These are phyloP conservation scores for Chenopodium album DNA, from an alignment of 148 eudicot species.

Conservation along the genomic window DNA sequence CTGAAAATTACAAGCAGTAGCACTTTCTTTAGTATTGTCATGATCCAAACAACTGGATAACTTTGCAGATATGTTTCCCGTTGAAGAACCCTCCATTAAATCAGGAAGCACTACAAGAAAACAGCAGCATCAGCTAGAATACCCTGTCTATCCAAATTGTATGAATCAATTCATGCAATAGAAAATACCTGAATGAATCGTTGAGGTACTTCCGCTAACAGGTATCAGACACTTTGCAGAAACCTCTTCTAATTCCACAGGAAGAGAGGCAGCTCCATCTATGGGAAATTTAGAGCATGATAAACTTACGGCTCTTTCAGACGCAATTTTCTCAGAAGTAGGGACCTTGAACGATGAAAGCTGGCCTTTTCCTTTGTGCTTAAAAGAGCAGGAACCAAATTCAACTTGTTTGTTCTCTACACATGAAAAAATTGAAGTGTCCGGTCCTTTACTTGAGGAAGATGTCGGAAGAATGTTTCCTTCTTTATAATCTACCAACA, in stretches of 20 bases:
- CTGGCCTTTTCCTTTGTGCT: constrained; percentile 38
- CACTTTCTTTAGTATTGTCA: constrained; percentile 19
- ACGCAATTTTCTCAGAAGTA: constrained; percentile 18
- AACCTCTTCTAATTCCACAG: constrained; percentile 12
- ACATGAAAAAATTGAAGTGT: constrained; percentile 20
- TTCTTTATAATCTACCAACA: constrained; percentile 13
- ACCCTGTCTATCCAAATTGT: neutral
- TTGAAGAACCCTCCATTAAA: constrained; percentile 37
- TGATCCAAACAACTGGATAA: constrained; percentile 19
- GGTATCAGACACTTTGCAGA: constrained; percentile 5
- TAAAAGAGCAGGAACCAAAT: constrained; percentile 26
- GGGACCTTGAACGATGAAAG: constrained; percentile 27
- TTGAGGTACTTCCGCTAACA: constrained; percentile 18
- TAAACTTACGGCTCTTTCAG: constrained; percentile 31
- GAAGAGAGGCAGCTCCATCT: constrained; percentile 21
- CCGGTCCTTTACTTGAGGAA: constrained; percentile 12
- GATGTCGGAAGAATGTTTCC: constrained; percentile 24
- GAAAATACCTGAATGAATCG: constrained; percentile 35
- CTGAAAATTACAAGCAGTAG: constrained; percentile 17
- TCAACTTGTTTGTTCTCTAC: constrained; percentile 21
- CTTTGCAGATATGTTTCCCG: constrained; percentile 21
- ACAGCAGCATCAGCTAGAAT: neutral
- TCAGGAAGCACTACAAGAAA: constrained; percentile 28
- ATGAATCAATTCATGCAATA: neutral
- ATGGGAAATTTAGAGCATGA: constrained; percentile 20